phyloP scores from a whole-genome alignment of 2,329 filamentous ascomycete genomes.

The Chrysoporthe deuterocubensis region DNA sequence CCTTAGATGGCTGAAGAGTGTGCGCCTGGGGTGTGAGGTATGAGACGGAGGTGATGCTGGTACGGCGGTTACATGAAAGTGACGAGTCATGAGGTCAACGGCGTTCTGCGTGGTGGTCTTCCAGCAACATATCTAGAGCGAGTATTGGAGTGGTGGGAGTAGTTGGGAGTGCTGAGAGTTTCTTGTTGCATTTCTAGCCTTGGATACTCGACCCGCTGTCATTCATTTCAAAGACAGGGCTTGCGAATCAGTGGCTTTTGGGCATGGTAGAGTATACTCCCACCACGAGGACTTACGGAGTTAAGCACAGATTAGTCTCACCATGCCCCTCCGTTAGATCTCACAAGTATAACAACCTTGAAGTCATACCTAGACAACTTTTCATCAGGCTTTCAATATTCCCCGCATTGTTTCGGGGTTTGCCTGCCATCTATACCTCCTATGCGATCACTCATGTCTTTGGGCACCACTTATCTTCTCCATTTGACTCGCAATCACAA shows the following conservation, averaged over 20 bases:
- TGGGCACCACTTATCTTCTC: no score
- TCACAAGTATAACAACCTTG: neutral
- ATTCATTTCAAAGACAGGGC: neutral
- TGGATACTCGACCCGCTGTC: neutral
- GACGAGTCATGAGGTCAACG: neutral
- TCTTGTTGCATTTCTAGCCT: neutral
- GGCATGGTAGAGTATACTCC: neutral
- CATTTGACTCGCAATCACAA: no score
- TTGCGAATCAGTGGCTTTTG: neutral
- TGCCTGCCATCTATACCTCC: no score
- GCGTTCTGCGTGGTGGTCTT: neutral
- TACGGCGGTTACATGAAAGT: neutral
- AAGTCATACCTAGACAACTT: no score
- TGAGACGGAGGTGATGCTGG: neutral
- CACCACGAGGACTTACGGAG: neutral
- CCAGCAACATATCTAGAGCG: neutral
- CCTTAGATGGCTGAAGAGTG: slow-evolving; percentile 28
- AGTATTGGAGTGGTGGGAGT: neutral
- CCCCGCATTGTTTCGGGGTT: no score
- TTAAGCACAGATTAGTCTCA: neutral
- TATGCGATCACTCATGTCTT: no score
- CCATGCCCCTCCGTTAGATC: neutral
- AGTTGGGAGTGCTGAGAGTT: neutral
- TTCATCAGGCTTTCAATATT: no score
- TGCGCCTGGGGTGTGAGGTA: neutral